A percentile compares a stretch with the other conserved stretches of the same genome.
These are phyloP conservation scores for Blastocystis sp. DNA, from an alignment of 352 stramenopile species.

Conservation along the genomic window DNA sequence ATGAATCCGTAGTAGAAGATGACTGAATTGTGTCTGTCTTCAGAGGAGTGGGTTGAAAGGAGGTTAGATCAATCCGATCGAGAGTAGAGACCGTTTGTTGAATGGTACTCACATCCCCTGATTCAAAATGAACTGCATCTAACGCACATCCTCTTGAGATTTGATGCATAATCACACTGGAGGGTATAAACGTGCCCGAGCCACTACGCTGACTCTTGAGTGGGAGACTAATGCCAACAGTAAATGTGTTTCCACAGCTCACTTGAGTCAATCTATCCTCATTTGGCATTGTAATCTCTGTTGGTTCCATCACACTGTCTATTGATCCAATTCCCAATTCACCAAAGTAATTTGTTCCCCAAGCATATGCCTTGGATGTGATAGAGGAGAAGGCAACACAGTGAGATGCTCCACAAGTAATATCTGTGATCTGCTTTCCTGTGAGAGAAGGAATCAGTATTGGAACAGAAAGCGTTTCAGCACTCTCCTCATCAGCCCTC, in stretches of 20 bases:
- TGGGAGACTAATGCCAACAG: not conserved
- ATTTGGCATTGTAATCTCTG: not conserved
- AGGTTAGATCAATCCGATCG: not conserved
- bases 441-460: slow-evolving; percentile 36
- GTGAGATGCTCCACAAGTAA: slow-evolving; percentile 68
- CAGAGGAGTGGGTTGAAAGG: too few species aligned
- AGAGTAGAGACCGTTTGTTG: not conserved
- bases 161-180: not conserved
- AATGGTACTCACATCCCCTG: not conserved
- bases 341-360: slow-evolving; percentile 67
- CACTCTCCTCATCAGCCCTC: not conserved
- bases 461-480: not conserved
- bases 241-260: not conserved
- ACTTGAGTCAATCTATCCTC: not conserved
- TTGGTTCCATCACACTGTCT: not conserved
- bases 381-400: slow-evolving; percentile 70
- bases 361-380: slow-evolving; percentile 66
- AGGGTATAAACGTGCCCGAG: too few species aligned
- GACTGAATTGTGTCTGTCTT: too few species aligned
- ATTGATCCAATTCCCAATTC: not conserved
- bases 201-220: not conserved
- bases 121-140: not conserved
- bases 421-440: slow-evolving; percentile 60
- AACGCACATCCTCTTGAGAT: not conserved
- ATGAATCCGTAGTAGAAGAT: not conserved